These are phyloP conservation scores for Podospora appendiculata DNA, from an alignment of 495 filamentous ascomycete genomes.

Conservation along the genomic window DNA sequence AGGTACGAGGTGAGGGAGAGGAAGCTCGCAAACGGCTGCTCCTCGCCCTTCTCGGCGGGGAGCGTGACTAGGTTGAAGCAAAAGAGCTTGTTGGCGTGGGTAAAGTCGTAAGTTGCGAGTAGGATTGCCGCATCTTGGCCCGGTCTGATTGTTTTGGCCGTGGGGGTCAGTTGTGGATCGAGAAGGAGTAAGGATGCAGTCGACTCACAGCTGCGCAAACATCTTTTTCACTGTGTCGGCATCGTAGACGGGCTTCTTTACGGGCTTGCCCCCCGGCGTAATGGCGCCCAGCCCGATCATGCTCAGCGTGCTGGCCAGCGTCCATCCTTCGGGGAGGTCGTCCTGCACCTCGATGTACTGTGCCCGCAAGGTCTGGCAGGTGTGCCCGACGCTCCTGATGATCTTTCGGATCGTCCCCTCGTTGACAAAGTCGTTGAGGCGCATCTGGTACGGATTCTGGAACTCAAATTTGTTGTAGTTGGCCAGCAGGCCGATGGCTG, in stretches of 20 bases:
- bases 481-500: slow-evolving; percentile 78
- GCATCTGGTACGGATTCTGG: slow-evolving; percentile 91
- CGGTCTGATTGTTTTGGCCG: slow-evolving; percentile 46
- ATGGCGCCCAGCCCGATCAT: slow-evolving; percentile 81
- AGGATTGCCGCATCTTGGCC: slow-evolving; percentile 69
- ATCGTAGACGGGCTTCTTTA: slow-evolving; percentile 47
- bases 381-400: slow-evolving; percentile 61
- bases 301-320: slow-evolving; percentile 63
- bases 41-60: slow-evolving; percentile 54
- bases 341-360: slow-evolving; percentile 87
- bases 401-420: slow-evolving; percentile 80
- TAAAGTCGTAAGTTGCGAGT: slow-evolving; percentile 86
- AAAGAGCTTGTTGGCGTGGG: slow-evolving; percentile 91
- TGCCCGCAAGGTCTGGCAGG: slow-evolving; percentile 56
- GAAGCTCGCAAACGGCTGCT: slow-evolving; percentile 73
- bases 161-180: too few relatives aligned
- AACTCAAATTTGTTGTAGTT: slow-evolving; percentile 99
- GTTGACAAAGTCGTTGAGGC: slow-evolving; percentile 97
- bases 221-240: slow-evolving; percentile 70
- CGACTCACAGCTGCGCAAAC: slow-evolving; percentile 53
- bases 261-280: slow-evolving; percentile 56
- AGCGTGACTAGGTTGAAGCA: slow-evolving; percentile 72
- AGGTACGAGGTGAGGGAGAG: slow-evolving; percentile 89
- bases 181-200: neutral
- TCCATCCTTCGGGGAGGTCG: slow-evolving; percentile 89